Evolutionary conservation across 2,329 filamentous ascomycete species (phyloP).

Genomic region (Epichloe amarillans): DNA sequence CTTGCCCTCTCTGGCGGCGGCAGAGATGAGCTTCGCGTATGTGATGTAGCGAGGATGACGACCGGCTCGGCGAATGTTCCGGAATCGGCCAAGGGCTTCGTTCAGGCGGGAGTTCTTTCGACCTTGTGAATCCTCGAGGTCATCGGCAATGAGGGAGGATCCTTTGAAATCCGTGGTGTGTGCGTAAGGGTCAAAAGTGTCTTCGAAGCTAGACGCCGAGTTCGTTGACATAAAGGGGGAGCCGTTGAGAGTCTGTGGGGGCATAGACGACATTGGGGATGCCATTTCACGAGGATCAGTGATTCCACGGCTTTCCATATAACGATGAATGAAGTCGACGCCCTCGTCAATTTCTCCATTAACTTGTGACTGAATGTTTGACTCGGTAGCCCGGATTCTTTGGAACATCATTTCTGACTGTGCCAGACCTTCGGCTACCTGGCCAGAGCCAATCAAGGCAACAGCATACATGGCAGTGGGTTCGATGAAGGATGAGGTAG

Average conservation of each 20-base stretch:
- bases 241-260: slow-evolving; percentile 28
- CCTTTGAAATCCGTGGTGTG: slow-evolving; percentile 87
- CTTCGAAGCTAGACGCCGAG: slow-evolving; percentile 53
- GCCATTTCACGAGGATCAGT: slow-evolving; percentile 39
- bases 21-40: slow-evolving; percentile 87
- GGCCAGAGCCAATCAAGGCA: slow-evolving; percentile 73
- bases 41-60: slow-evolving; percentile 92
- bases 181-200: slow-evolving; percentile 82
- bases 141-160: slow-evolving; percentile 76
- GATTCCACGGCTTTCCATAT: slow-evolving; percentile 44
- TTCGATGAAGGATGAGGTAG: slow-evolving; percentile 60
- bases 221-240: slow-evolving; percentile 41
- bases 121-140: slow-evolving; percentile 69
- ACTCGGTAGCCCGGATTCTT: slow-evolving; percentile 54
- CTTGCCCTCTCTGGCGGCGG: slow-evolving; percentile 74
- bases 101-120: slow-evolving; percentile 61
- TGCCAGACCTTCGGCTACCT: slow-evolving; percentile 66
- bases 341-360: slow-evolving; percentile 79
- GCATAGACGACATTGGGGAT: slow-evolving; percentile 30
- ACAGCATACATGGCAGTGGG: slow-evolving; percentile 83
- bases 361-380: slow-evolving; percentile 39
- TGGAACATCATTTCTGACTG: slow-evolving; percentile 79
- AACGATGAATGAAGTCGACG: slow-evolving; percentile 51
- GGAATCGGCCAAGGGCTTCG: slow-evolving; percentile 71
- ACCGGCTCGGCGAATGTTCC: slow-evolving; percentile 84